Percentiles rank a stretch among this genome's conserved stretches.
phyloP scores from a whole-genome alignment of 768 basidiomycete genomes.

The Amanita pallidorosea region DNA sequence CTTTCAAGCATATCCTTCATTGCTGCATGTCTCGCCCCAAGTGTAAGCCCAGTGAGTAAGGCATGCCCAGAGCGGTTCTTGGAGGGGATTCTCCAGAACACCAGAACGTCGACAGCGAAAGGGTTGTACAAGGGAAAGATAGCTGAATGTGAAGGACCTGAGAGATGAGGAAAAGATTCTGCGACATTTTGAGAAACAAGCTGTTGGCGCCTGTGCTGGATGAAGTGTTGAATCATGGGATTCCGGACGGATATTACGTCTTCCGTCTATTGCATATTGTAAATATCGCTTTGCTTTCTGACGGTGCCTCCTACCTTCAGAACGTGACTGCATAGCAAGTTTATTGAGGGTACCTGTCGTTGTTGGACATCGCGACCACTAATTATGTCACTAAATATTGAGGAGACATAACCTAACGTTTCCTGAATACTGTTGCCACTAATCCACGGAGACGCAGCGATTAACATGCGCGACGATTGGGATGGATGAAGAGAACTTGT shows the following conservation, averaged over 20 bases:
- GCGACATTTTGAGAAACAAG: constrained; percentile 15
- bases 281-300: not conserved
- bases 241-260: constrained; percentile 10
- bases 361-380: constrained; percentile 30
- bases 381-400: constrained; percentile 39
- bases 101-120: constrained; percentile 52
- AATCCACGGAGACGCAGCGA: constrained; percentile 30
- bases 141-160: constrained; percentile 31
- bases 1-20: constrained; percentile 51
- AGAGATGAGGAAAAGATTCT: constrained; percentile 46
- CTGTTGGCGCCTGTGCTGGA: constrained; percentile 41
- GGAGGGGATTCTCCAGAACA: constrained; percentile 67
- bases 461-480: constrained; percentile 34
- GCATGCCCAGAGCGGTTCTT: constrained; percentile 53
- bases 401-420: constrained; percentile 38
- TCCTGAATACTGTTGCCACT: constrained; percentile 26
- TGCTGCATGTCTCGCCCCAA: constrained; percentile 62
- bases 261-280: not conserved
- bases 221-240: constrained; percentile 29
- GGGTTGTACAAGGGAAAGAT: constrained; percentile 83
- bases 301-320: constrained; percentile 24
- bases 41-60: constrained; percentile 41
- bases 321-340: constrained; percentile 39
- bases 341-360: constrained; percentile 39
- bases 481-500: constrained; percentile 28